These are phyloP conservation scores for Cenchrus fungigraminus DNA, from an alignment of 176 grass and related monocot genomes.

Conservation along the genomic window DNA sequence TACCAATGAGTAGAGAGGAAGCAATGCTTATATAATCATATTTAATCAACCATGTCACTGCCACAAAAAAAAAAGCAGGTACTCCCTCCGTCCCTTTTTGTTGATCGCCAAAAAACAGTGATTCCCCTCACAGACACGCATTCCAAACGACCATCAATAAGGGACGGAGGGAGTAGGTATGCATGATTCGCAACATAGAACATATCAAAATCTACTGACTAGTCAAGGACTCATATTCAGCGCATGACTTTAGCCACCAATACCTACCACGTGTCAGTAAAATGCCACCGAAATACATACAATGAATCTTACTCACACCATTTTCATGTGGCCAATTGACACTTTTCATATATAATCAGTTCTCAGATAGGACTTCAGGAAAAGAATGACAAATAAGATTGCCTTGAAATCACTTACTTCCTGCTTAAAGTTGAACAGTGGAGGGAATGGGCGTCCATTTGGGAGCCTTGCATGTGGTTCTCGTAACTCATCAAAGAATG, in stretches of 20 bases:
- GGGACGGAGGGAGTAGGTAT: neutral
- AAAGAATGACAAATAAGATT: neutral
- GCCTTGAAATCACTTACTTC: slow-evolving; percentile 45
- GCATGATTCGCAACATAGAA: neutral
- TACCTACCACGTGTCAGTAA: neutral
- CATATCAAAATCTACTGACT: neutral
- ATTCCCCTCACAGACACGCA: too few relatives aligned
- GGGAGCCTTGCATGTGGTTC: slow-evolving; percentile 57
- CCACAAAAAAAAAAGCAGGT: neutral
- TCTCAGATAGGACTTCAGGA: neutral
- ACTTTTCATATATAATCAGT: neutral
- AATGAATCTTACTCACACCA: neutral
- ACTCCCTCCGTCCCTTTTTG: too few relatives aligned
- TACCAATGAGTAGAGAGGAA: neutral
- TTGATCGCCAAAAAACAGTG: too few relatives aligned
- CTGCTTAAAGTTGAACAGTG: slow-evolving; percentile 65
- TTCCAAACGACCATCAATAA: too few relatives aligned
- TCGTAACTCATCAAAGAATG: slow-evolving; percentile 66
- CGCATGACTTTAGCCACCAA: neutral
- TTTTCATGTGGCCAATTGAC: neutral
- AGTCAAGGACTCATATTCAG: neutral
- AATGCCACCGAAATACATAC: neutral
- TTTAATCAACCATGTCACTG: neutral
- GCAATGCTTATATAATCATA: neutral
- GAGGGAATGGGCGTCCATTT: slow-evolving; percentile 63